These are phyloP conservation scores for Curvularia sp. DNA, from an alignment of 2,329 filamentous ascomycete genomes.

Conservation along the genomic window DNA sequence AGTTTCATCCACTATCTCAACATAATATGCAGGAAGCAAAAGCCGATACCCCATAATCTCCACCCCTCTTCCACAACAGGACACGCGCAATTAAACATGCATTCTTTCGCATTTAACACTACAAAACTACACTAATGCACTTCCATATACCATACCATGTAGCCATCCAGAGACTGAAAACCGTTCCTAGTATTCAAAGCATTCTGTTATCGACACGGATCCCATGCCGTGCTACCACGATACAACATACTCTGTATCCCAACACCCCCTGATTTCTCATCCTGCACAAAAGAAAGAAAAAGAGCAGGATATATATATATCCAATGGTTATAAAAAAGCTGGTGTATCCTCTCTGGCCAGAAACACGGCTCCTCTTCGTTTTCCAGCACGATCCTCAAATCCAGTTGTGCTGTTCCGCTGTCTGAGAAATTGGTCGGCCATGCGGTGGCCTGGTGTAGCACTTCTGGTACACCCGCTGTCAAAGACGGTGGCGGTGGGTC, in stretches of 20 bases:
- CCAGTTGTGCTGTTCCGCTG: slow-evolving; percentile 23
- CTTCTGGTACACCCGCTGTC: slow-evolving; percentile 22
- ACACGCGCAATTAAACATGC: not conserved
- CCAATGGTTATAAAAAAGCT: slow-evolving; percentile 28
- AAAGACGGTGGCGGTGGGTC: slow-evolving; percentile 19
- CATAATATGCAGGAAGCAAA: too few relatives aligned
- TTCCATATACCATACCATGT: not conserved
- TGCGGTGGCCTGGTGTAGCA: slow-evolving; percentile 40
- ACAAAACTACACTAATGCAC: not conserved
- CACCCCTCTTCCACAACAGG: too few relatives aligned
- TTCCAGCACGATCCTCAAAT: slow-evolving; percentile 1
- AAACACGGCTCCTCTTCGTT: slow-evolving; percentile 12
- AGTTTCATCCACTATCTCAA: too few relatives aligned
- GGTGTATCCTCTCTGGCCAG: slow-evolving; percentile 35
- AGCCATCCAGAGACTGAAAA: not conserved
- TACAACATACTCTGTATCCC: not conserved
- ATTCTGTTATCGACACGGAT: not conserved
- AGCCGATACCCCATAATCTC: too few relatives aligned
- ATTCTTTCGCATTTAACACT: not conserved
- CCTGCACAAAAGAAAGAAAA: not conserved
- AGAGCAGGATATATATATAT: not conserved
- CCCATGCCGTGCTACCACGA: not conserved
- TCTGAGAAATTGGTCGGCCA: slow-evolving; percentile 43
- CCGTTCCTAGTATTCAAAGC: not conserved
- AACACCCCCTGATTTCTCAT: not conserved